Conservation (phyloP, 179 eudicot genomes). For the Carnegiea gigantea region DNA sequence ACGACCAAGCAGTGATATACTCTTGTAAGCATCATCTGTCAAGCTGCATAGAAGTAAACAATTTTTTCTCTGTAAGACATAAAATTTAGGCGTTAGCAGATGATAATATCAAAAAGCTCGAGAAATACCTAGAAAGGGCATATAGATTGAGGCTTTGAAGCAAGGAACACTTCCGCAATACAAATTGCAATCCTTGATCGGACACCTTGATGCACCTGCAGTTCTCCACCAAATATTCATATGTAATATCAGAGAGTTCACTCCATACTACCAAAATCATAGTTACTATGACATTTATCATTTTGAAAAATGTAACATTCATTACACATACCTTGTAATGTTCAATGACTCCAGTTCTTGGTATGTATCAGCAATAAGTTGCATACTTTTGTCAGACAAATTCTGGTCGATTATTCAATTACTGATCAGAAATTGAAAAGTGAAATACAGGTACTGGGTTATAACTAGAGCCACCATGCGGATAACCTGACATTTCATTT, state of each 20-base stretch:
- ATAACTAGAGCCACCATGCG: background rate
- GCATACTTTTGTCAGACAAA: conserved; percentile 74
- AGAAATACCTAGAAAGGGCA: conserved; percentile 78
- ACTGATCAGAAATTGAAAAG: conserved; percentile 18
- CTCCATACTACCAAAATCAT: background rate
- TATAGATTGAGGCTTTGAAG: conserved; percentile 81
- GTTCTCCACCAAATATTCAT: background rate
- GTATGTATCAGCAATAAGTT: conserved; percentile 62
- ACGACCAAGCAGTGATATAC: conserved; percentile 50
- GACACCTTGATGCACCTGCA: conserved; percentile 80
- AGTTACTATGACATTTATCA: conserved; percentile 3
- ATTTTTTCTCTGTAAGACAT: background rate
- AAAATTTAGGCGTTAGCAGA: background rate
- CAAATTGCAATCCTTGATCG: conserved; percentile 68
- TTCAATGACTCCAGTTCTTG: conserved; percentile 59
- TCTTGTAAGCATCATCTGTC: conserved; percentile 69
- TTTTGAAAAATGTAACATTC: conserved; percentile 1
- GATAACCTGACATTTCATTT: background rate
- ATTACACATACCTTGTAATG: conserved; percentile 62
- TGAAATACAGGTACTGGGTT: background rate
- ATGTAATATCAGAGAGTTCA: conserved; percentile 10
- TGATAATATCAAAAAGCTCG: background rate
- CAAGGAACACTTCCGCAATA: conserved; percentile 61
- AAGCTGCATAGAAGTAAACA: conserved; percentile 50
- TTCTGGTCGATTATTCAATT: conserved; percentile 42